phyloP scores from a whole-genome alignment of 192 early-diverging fungal species.

The Gaertneriomyces sp. region DNA sequence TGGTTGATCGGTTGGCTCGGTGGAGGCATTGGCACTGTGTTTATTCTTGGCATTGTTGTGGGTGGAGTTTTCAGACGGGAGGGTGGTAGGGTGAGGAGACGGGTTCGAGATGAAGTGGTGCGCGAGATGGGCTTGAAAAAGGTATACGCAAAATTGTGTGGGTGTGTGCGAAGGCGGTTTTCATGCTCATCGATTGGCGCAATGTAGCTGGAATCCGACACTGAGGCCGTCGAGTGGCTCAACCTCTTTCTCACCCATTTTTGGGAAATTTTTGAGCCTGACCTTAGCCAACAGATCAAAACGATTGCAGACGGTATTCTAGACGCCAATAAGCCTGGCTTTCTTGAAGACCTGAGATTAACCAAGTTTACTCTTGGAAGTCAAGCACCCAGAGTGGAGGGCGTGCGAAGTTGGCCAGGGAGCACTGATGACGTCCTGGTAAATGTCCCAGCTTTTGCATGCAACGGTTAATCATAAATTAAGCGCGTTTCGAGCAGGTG shows the following conservation, averaged over 20 bases:
- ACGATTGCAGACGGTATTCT: slow-evolving; percentile 70
- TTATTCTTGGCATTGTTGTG: slow-evolving; percentile 24
- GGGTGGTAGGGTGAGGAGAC: slow-evolving; percentile 19
- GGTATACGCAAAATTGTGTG: slow-evolving; percentile 4
- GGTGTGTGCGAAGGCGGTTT: background rate
- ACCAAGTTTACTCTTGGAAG: slow-evolving; percentile 50
- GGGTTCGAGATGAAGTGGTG: slow-evolving; percentile 22
- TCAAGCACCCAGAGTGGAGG: slow-evolving; percentile 44
- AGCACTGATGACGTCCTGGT: slow-evolving; percentile 38
- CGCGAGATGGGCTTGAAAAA: slow-evolving; percentile 18
- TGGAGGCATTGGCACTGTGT: slow-evolving; percentile 25
- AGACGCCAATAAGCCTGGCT: slow-evolving; percentile 69
- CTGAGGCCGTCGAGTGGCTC: slow-evolving; percentile 82
- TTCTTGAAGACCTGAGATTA: slow-evolving; percentile 55
- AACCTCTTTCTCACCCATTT: slow-evolving; percentile 82
- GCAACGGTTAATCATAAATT: background rate
- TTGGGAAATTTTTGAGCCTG: slow-evolving; percentile 90
- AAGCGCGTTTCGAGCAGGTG: slow-evolving; percentile 28
- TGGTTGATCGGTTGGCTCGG: slow-evolving; percentile 29
- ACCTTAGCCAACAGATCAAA: slow-evolving; percentile 70
- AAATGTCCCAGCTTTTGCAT: background rate
- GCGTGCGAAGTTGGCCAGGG: slow-evolving; percentile 33
- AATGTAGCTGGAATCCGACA: slow-evolving; percentile 18
- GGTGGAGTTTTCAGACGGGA: slow-evolving; percentile 23
- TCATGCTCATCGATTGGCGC: background rate